Evolutionary conservation across 2,329 filamentous ascomycete genomes (phyloP).

Genomic region (Diaporthe ilicicola): DNA sequence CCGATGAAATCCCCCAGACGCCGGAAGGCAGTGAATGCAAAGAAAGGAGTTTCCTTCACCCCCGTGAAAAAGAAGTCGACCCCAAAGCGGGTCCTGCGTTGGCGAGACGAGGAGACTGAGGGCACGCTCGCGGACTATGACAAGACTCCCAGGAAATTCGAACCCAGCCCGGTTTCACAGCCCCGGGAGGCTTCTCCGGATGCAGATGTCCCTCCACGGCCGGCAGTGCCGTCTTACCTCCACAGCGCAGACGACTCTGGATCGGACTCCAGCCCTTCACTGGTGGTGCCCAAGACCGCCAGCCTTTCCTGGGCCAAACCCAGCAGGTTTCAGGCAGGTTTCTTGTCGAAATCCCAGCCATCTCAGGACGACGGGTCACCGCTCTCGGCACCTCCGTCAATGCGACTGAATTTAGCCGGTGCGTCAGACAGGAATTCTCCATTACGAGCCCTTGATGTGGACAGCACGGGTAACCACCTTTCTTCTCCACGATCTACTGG

Average conservation of each 20-base stretch:
- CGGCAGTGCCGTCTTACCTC: conserved; percentile 62
- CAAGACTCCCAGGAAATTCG: conserved; percentile 81
- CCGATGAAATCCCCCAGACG: conserved; percentile 86
- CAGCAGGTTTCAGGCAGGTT: conserved; percentile 87
- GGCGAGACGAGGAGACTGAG: conserved; percentile 88
- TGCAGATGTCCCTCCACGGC: conserved; percentile 55
- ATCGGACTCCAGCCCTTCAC: conserved; percentile 65
- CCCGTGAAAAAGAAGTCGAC: conserved; percentile 80
- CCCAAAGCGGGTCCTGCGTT: conserved; percentile 81
- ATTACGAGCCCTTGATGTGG: conserved; percentile 59
- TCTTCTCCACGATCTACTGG: conserved; percentile 49
- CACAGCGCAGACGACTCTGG: conserved; percentile 58
- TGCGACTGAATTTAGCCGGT: conserved; percentile 66
- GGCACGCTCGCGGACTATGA: conserved; percentile 90
- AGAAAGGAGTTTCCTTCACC: conserved; percentile 82
- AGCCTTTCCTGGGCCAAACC: conserved; percentile 58
- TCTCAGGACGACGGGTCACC: conserved; percentile 68
- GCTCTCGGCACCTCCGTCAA: conserved; percentile 60
- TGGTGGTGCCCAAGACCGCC: conserved; percentile 60
- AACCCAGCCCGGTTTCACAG: conserved; percentile 60
- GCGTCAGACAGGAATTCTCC: conserved; percentile 60
- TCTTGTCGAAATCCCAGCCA: conserved; percentile 69
- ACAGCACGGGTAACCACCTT: conserved; percentile 58
- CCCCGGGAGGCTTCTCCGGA: conserved; percentile 51
- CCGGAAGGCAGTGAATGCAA: conserved; percentile 69